These are phyloP conservation scores for Arxiozyma bovina DNA, from an alignment of 1,139 yeast species.

Conservation along the genomic window DNA sequence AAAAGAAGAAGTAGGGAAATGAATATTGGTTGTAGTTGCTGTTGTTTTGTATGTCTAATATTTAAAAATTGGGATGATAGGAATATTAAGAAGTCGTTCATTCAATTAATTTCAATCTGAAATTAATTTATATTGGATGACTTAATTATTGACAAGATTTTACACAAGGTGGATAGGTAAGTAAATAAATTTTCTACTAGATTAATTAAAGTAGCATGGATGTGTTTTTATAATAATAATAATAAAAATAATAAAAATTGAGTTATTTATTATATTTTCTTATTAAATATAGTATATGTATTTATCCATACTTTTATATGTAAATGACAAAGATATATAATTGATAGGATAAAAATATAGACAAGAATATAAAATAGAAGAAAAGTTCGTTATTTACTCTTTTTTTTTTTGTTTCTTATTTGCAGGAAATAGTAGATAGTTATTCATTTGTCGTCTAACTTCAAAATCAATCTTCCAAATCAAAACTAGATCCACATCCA, in stretches of 20 bases:
- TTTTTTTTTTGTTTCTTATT: no score
- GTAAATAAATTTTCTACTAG: neutral
- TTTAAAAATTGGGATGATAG: no score
- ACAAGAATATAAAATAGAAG: neutral
- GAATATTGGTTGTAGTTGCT: neutral
- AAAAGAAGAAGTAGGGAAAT: neutral
- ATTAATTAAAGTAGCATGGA: no score
- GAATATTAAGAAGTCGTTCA: no score
- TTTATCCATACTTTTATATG: no score
- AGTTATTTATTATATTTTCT: neutral
- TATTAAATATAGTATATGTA: neutral
- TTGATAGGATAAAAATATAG: neutral
- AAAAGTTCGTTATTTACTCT: no score
- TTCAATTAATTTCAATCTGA: neutral
- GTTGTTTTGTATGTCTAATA: neutral
- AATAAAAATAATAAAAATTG: no score
- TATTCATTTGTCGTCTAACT: neutral
- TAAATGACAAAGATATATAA: neutral
- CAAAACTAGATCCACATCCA: conserved; percentile 95
- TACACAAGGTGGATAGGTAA: neutral
- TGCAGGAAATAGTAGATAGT: neutral
- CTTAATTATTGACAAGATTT: no score
- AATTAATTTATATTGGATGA: no score
- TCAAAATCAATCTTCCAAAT: conserved; percentile 36
- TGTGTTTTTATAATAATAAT: neutral